Percentiles rank a stretch among this genome's conserved stretches.
Evolutionary conservation across 176 grass and related monocot species (phyloP).

Genomic region (Rhynchospora tenuis): DNA sequence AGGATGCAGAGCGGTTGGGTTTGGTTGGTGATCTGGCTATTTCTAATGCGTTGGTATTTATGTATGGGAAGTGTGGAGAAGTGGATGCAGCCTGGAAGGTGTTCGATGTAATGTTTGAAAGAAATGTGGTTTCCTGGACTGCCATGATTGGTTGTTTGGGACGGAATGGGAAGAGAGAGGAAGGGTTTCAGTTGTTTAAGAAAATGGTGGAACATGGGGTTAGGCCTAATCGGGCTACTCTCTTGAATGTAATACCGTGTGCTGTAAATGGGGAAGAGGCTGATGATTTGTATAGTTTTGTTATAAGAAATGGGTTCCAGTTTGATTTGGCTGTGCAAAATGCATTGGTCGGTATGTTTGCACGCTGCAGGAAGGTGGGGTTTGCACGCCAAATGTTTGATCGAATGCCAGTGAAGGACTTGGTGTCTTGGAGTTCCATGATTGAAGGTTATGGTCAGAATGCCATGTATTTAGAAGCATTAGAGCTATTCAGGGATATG

Average conservation of each 20-base stretch:
- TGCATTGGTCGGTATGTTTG: constrained; percentile 32
- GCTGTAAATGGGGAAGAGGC: neutral
- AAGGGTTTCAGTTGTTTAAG: constrained; percentile 20
- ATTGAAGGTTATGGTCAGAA: constrained; percentile 46
- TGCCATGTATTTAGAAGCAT: constrained; percentile 39
- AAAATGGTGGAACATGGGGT: constrained; percentile 1
- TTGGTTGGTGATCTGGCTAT: constrained; percentile 11
- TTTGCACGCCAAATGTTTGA: constrained; percentile 36
- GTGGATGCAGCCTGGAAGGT: constrained; percentile 6
- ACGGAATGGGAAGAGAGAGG: neutral
- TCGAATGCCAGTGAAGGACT: constrained; percentile 42
- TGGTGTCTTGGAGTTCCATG: constrained; percentile 81
- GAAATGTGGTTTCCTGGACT: constrained; percentile 39
- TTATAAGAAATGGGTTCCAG: constrained; percentile 21
- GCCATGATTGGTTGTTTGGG: constrained; percentile 24
- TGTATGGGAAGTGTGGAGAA: constrained; percentile 24
- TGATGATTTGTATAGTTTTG: constrained; percentile 22
- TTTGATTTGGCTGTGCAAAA: constrained; percentile 23
- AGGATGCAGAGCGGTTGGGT: constrained; percentile 13
- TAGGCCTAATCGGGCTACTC: constrained; percentile 10
- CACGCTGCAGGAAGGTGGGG: constrained; percentile 16
- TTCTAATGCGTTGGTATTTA: constrained; percentile 18
- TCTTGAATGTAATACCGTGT: constrained; percentile 29
- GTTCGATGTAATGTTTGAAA: constrained; percentile 28
- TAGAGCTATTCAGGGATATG: constrained; percentile 54